A percentile compares a stretch with the other conserved stretches of the same genome.
These are phyloP conservation scores for Thoreauomyces humboldtii DNA, from an alignment of 192 early-diverging fungal species.

Conservation along the genomic window DNA sequence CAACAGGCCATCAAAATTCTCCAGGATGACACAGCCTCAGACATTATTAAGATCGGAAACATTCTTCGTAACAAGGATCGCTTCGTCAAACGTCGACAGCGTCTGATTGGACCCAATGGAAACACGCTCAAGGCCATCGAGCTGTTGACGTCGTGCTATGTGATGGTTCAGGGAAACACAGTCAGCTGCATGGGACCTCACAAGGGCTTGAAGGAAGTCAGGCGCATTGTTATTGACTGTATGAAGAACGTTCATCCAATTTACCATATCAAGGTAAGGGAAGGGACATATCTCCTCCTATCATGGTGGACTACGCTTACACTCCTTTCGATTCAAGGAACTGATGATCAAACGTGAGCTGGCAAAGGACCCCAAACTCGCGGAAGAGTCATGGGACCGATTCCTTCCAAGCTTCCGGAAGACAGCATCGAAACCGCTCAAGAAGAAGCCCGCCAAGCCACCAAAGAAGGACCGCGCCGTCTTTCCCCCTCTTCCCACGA, in stretches of 20 bases:
- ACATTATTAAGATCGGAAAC: constrained; percentile 98
- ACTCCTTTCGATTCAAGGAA: constrained; percentile 54
- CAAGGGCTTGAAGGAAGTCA: constrained; percentile 83
- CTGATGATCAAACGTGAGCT: constrained; percentile 98
- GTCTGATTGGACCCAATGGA: constrained; percentile 91
- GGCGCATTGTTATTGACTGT: constrained; percentile 92
- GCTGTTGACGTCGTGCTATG: constrained; percentile 90
- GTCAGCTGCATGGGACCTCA: constrained; percentile 91
- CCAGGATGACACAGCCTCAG: constrained; percentile 88
- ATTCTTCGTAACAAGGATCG: constrained; percentile 94
- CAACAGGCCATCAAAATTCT: constrained; percentile 88
- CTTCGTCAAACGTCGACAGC: constrained; percentile 94
- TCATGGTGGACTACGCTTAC: neutral
- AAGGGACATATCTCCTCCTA: neutral
- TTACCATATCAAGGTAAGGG: constrained; percentile 89
- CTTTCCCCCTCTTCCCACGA: constrained; percentile 84
- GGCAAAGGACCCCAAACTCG: constrained; percentile 93
- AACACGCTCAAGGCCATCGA: constrained; percentile 97
- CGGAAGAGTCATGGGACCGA: constrained; percentile 92
- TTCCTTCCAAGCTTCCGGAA: constrained; percentile 98
- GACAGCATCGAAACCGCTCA: constrained; percentile 64
- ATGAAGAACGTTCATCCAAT: constrained; percentile 99
- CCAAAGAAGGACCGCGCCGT: constrained; percentile 85
- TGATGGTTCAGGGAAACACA: constrained; percentile 98
- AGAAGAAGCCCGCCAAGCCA: constrained; percentile 42